phyloP scores from a whole-genome alignment of 768 basidiomycete genomes.

The Clitopilus hobsonii region DNA sequence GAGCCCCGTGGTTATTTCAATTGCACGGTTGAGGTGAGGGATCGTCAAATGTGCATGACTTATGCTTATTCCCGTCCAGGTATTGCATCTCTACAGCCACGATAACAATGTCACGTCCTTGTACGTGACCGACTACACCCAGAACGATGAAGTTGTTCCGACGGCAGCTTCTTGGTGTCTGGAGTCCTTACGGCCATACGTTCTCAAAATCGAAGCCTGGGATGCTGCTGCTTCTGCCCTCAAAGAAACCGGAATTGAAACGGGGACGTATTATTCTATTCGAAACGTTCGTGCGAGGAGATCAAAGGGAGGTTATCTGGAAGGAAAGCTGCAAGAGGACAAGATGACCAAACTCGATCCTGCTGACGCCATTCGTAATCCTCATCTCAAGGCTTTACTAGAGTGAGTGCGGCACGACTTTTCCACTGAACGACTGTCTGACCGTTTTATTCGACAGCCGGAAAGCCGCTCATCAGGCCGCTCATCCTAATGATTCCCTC shows the following conservation, averaged over 20 bases:
- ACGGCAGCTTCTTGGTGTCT: slow-evolving; percentile 45
- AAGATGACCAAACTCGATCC: slow-evolving; percentile 44
- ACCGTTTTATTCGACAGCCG: slow-evolving; percentile 32
- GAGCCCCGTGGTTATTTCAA: slow-evolving; percentile 52
- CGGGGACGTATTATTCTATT: slow-evolving; percentile 48
- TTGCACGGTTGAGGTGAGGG: slow-evolving; percentile 55
- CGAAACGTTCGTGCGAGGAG: slow-evolving; percentile 45
- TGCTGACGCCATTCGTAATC: slow-evolving; percentile 26
- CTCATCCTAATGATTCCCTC: slow-evolving; percentile 17
- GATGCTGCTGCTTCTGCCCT: slow-evolving; percentile 38
- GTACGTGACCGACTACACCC: slow-evolving; percentile 67
- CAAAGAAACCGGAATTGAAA: slow-evolving; percentile 38
- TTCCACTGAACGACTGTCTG: too few relatives aligned
- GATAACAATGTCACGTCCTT: slow-evolving; percentile 36
- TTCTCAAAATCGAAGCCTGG: slow-evolving; percentile 60
- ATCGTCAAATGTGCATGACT: not conserved
- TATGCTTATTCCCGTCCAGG: slow-evolving; percentile 25
- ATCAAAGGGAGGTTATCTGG: slow-evolving; percentile 34
- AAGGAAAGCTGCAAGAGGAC: slow-evolving; percentile 46
- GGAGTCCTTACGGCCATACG: slow-evolving; percentile 32
- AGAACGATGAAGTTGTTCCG: slow-evolving; percentile 26
- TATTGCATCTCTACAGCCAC: slow-evolving; percentile 39
- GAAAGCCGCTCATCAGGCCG: slow-evolving; percentile 38
- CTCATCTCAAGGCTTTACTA: slow-evolving; percentile 43
- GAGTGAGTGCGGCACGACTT: slow-evolving; percentile 37